phyloP scores from a whole-genome alignment of 441 rosid genomes.

The Flueggea neowawraea region DNA sequence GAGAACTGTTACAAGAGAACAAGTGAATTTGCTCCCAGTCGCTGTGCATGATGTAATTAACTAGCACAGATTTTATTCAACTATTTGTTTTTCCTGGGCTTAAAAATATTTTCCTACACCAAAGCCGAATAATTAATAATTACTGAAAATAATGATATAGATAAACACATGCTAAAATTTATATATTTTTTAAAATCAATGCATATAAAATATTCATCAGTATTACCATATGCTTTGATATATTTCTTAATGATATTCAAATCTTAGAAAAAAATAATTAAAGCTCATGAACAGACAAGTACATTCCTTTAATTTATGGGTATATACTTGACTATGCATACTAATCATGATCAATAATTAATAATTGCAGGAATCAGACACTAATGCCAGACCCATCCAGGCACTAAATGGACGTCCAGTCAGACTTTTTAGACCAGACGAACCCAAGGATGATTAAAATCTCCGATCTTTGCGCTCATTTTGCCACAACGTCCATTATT shows the following conservation, averaged over 20 bases:
- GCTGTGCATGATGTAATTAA: slow-evolving; percentile 74
- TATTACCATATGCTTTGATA: no score
- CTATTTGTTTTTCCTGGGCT: background rate
- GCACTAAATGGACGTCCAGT: slow-evolving; percentile 33
- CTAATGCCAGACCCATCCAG: slow-evolving; percentile 76
- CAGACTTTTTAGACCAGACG: slow-evolving; percentile 37
- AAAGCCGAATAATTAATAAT: background rate
- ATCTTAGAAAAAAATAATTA: no score
- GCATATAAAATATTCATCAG: no score
- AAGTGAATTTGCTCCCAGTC: slow-evolving; percentile 58
- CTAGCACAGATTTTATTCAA: no score
- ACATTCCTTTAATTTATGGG: background rate
- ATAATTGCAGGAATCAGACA: slow-evolving; percentile 45
- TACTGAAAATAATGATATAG: no score
- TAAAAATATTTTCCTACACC: background rate
- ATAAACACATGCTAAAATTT: no score
- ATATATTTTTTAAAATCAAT: no score
- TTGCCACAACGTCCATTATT: no score
- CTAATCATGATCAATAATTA: background rate
- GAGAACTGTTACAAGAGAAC: slow-evolving; percentile 49
- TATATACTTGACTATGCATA: background rate
- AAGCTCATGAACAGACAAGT: background rate
- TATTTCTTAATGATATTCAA: no score
- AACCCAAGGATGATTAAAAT: slow-evolving; percentile 6
- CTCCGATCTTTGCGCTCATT: no score